Conservation (phyloP, 345 rosid species). For the Eucalyptus fibrosa region DNA sequence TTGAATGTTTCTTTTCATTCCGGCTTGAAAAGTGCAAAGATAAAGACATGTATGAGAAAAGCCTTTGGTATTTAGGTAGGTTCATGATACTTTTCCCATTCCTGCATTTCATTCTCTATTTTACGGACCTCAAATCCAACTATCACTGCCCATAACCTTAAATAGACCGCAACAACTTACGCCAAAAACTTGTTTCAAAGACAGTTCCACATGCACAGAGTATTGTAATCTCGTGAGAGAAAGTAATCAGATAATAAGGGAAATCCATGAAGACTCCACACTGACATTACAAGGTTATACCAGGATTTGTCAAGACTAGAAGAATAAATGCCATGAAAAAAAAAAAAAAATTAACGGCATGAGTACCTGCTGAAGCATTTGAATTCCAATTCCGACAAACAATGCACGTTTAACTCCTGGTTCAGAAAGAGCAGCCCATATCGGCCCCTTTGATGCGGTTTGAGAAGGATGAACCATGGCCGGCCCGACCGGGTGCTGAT, state of each 20-base stretch:
- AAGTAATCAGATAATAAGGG: neutral
- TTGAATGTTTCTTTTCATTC: neutral
- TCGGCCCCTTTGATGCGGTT: conserved; percentile 43
- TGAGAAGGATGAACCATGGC: conserved; percentile 59
- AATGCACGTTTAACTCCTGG: conserved; percentile 89
- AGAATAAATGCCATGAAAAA: neutral
- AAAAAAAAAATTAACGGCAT: neutral
- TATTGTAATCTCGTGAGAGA: neutral
- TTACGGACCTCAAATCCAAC: neutral
- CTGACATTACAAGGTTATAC: neutral
- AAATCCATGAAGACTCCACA: neutral
- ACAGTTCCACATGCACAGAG: neutral
- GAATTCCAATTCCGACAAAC: conserved; percentile 83
- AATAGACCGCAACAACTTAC: neutral
- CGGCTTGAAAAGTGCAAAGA: neutral
- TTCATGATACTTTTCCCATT: neutral
- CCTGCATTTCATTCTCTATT: neutral
- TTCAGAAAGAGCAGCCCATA: conserved; percentile 76
- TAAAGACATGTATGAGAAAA: neutral
- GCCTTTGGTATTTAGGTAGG: neutral
- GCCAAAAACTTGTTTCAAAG: neutral
- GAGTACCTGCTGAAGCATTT: conserved; percentile 85
- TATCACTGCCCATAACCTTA: neutral
- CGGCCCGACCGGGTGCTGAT: conserved; percentile 48
- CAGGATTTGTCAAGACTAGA: neutral